These are phyloP conservation scores for Fragilaria crotonensis DNA, from an alignment of 108 stramenopile genomes.

Conservation along the genomic window DNA sequence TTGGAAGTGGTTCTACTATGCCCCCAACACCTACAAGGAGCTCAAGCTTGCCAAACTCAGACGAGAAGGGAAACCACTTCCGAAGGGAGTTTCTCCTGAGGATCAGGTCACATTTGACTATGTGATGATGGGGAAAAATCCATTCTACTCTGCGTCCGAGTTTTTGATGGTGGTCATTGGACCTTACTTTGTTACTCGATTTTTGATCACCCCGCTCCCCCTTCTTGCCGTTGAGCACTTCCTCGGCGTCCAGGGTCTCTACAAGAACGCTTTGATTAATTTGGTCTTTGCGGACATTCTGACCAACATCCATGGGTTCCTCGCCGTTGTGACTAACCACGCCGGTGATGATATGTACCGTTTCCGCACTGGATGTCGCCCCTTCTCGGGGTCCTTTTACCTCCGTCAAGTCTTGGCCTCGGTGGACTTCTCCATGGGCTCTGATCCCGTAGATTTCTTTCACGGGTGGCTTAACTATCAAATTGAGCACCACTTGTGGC, in stretches of 20 bases:
- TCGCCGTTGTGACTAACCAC: slow-evolving; percentile 86
- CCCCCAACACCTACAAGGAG: slow-evolving; percentile 90
- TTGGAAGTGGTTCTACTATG: slow-evolving; percentile 92
- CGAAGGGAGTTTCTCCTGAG: slow-evolving; percentile 48
- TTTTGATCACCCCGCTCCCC: slow-evolving; percentile 61
- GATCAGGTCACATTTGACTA: slow-evolving; percentile 58
- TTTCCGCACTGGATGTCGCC: slow-evolving; percentile 78
- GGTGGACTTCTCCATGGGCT: slow-evolving; percentile 70
- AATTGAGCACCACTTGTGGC: slow-evolving; percentile 91
- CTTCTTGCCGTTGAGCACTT: slow-evolving; percentile 42
- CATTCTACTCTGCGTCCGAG: slow-evolving; percentile 56
- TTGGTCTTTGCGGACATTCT: slow-evolving; percentile 76
- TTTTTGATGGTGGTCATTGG: slow-evolving; percentile 52
- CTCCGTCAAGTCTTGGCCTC: slow-evolving; percentile 82
- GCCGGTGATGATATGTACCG: slow-evolving; percentile 88
- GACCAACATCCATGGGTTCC: slow-evolving; percentile 80
- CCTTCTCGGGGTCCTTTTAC: slow-evolving; percentile 79
- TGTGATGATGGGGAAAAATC: slow-evolving; percentile 34
- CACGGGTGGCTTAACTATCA: slow-evolving; percentile 91
- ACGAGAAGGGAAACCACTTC: slow-evolving; percentile 43
- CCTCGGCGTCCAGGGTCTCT: slow-evolving; percentile 18
- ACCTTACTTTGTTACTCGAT: slow-evolving; percentile 74
- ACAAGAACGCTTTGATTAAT: slow-evolving; percentile 58
- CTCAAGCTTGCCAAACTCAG: slow-evolving; percentile 62
- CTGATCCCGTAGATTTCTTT: slow-evolving; percentile 71